Conservation (phyloP, 805 yeast genomes). For the Saturnispora halmiae region DNA sequence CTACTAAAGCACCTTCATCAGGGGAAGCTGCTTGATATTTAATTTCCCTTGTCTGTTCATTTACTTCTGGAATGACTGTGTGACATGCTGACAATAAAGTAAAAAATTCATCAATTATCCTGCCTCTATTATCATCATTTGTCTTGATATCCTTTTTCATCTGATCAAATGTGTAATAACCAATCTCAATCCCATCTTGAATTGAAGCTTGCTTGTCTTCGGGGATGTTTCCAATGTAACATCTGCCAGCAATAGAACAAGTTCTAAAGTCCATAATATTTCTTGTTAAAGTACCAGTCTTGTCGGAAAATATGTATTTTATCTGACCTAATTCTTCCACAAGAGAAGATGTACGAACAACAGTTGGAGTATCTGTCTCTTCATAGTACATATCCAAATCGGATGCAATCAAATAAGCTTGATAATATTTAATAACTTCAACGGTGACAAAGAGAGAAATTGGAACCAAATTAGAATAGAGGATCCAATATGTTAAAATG, state of each 20-base stretch:
- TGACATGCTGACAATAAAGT: conserved; percentile 87
- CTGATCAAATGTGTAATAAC: conserved; percentile 63
- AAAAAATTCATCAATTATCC: conserved; percentile 69
- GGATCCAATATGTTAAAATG: conserved; percentile 88
- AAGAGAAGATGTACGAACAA: conserved; percentile 87
- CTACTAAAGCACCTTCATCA: conserved; percentile 97
- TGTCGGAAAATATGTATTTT: conserved; percentile 91
- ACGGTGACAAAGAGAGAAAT: conserved; percentile 94
- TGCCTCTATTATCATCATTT: conserved; percentile 25
- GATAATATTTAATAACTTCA: conserved; percentile 90
- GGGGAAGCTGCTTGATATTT: conserved; percentile 99
- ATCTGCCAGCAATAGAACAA: conserved; percentile 85
- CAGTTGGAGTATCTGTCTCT: conserved; percentile 85
- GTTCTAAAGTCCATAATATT: conserved; percentile 95
- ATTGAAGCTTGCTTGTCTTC: conserved; percentile 71
- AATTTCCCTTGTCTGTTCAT: conserved; percentile 43
- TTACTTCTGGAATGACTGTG: conserved; percentile 90
- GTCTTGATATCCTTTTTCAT: conserved; percentile 37
- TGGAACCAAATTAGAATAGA: conserved; percentile 95
- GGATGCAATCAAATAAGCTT: conserved; percentile 86
- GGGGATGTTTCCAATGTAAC: conserved; percentile 82
- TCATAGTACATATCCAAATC: conserved; percentile 90
- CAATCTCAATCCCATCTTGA: conserved; percentile 74
- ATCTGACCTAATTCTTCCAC: conserved; percentile 98
- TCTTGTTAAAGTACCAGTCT: conserved; percentile 93